These are phyloP conservation scores for Fusarium sp. DNA, from an alignment of 2,329 filamentous ascomycete species.

Conservation along the genomic window DNA sequence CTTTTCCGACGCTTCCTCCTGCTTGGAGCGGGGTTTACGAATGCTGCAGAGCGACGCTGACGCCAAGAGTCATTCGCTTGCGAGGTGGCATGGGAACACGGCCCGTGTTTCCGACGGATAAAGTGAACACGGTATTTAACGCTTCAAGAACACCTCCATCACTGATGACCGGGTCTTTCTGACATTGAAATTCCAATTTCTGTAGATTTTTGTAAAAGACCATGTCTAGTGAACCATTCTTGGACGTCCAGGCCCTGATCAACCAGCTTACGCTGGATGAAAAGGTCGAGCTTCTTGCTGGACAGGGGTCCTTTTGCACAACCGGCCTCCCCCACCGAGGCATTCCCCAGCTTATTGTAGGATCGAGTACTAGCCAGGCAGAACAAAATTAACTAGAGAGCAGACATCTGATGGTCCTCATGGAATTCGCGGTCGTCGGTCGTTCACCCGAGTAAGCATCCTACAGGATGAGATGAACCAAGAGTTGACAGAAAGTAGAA, in stretches of 20 bases:
- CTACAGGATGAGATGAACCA: too few species aligned
- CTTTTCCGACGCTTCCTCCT: too few species aligned
- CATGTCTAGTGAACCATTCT: conserved; percentile 13
- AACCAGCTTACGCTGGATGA: conserved; percentile 38
- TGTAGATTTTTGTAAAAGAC: background rate
- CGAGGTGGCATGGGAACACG: conserved; percentile 5
- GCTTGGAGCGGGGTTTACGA: too few species aligned
- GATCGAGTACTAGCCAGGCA: background rate
- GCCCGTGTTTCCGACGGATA: conserved; percentile 39
- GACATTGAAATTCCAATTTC: background rate
- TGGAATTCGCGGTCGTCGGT: conserved; percentile 42
- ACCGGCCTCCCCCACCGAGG: conserved; percentile 27
- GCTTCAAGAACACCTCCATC: background rate
- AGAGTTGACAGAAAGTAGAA: conserved; percentile 3
- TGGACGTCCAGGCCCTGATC: conserved; percentile 36
- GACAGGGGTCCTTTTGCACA: conserved; percentile 42
- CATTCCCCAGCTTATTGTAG: conserved; percentile 39
- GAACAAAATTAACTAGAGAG: background rate
- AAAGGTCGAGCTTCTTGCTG: conserved; percentile 41
- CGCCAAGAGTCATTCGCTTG: conserved; percentile 4
- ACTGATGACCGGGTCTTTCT: background rate
- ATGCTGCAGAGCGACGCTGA: background rate
- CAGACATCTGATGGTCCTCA: conserved; percentile 45
- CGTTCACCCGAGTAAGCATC: conserved; percentile 38
- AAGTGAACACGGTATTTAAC: conserved; percentile 10